Base-by-base conservation (phyloP, 768 basidiomycete genomes). In the Suillus clintonianus region DNA sequence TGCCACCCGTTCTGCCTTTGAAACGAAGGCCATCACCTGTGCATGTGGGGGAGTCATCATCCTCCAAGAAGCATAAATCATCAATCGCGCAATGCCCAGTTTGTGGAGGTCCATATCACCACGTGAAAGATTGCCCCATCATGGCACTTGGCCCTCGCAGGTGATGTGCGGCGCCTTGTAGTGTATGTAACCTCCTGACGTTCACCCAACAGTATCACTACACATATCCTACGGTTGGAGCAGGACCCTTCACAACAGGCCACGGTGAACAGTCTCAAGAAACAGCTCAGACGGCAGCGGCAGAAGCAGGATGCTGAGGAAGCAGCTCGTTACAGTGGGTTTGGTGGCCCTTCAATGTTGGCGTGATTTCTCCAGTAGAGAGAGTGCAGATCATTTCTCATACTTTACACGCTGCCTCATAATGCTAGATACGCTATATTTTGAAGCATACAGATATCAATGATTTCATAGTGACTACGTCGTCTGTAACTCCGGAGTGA, bases 41-140 rank as follows among this genome's bases (percentile, higher is more conserved):
- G 27, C 66, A 66, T 36, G n/a, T 62, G 8, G 69, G 66, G 6
- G 76, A 74, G 59, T 66, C 68, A 43, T 53, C 60, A 17, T 47
- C 27, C 53, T 71, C 71, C 61, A 84, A 84, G 74, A 83, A 81
- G 69, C 67, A 76, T 9, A 80, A 79, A 62, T 60, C 66, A 15
- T 42, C 64, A 54, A 63, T n/a, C 8, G 59, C 72, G 4, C 66
- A 76, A 7, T 91, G 89, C 65, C 69, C 74, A 4, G 76, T 90
- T 45, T 91, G 90, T 48, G 67, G 65, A 34, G 65, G 74, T 4
- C 76, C 82, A 45, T 71, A 75, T 45, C 88, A 89, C 71, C 64
- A 78, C 24, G 65, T 85, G 11, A 80, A 84, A 69, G 79, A 82
- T 32, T 93, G 91, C 69, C 84, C 88, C 17, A 69, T 85, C 27